Percentiles rank a stretch among this genome's conserved stretches.
Evolutionary conservation across 2,329 filamentous ascomycete species (phyloP).

Genomic region (Huntiella bhutanensis): DNA sequence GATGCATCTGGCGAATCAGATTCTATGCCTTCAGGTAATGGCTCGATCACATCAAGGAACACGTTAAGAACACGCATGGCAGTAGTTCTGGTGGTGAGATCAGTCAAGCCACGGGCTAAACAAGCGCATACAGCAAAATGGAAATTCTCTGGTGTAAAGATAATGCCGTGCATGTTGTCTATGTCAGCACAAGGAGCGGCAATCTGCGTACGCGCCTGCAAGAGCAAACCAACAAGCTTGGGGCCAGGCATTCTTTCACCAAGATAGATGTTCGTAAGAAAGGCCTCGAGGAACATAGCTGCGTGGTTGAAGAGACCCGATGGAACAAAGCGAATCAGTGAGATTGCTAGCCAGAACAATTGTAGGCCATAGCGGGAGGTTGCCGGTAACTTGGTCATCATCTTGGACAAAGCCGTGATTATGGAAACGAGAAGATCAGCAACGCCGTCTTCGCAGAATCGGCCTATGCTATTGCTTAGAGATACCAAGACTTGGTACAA

Average conservation of each 20-base stretch:
- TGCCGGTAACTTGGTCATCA: slow-evolving; percentile 49
- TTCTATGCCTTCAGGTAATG: slow-evolving; percentile 11
- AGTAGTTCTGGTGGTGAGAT: slow-evolving; percentile 38
- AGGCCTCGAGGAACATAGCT: slow-evolving; percentile 44
- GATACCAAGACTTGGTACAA: slow-evolving; percentile 54
- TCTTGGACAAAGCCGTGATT: slow-evolving; percentile 46
- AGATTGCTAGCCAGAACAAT: slow-evolving; percentile 52
- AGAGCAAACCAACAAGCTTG: slow-evolving; percentile 38
- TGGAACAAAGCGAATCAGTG: slow-evolving; percentile 44
- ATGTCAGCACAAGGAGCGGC: slow-evolving; percentile 43
- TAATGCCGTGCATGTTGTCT: slow-evolving; percentile 46
- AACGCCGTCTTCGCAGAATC: slow-evolving; percentile 44
- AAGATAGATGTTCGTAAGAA: slow-evolving; percentile 43
- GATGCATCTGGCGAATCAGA: slow-evolving; percentile 14
- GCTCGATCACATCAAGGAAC: slow-evolving; percentile 29
- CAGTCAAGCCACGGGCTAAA: slow-evolving; percentile 43
- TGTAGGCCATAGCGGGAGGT: slow-evolving; percentile 50
- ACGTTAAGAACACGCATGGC: slow-evolving; percentile 42
- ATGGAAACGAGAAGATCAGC: slow-evolving; percentile 52
- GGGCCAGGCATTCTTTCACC: slow-evolving; percentile 39
- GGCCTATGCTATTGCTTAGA: slow-evolving; percentile 42
- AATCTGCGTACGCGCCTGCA: slow-evolving; percentile 40
- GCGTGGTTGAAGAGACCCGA: slow-evolving; percentile 45
- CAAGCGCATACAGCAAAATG: slow-evolving; percentile 48
- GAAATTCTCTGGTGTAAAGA: slow-evolving; percentile 45